phyloP scores from a whole-genome alignment of 116 monocot species.

The Cymodocea nodosa region DNA sequence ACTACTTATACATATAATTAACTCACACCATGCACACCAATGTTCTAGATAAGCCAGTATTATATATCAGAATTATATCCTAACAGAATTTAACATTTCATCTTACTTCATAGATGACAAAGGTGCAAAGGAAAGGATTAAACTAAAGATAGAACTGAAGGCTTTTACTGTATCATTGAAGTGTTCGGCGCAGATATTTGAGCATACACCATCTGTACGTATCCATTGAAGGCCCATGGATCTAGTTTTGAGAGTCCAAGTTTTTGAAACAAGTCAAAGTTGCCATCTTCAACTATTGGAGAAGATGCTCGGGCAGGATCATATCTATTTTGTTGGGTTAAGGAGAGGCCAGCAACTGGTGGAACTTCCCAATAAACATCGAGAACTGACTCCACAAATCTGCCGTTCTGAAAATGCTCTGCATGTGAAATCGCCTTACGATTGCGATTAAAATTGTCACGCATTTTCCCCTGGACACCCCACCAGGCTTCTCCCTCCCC shows the following conservation, averaged over 20 bases:
- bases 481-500: conserved; percentile 81
- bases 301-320: conserved; percentile 77
- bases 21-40: too few species aligned
- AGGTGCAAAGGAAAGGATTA: too few species aligned
- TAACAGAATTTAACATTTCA: too few species aligned
- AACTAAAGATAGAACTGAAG: too few species aligned
- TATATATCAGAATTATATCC: too few species aligned
- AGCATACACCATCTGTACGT: conserved; percentile 87
- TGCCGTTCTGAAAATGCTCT: conserved; percentile 90
- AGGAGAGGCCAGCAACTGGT: conserved; percentile 74
- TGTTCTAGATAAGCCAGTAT: too few species aligned
- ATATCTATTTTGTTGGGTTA: conserved; percentile 90
- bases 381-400: conserved; percentile 68
- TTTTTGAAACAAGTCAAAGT: conserved; percentile 54
- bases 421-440: conserved; percentile 51
- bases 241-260: conserved; percentile 60
- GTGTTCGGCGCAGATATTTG: conserved; percentile 36
- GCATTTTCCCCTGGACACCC: conserved; percentile 80
- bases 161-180: too few species aligned
- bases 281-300: conserved; percentile 80
- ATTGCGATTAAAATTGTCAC: conserved; percentile 85
- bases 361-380: conserved; percentile 94
- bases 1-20: too few species aligned
- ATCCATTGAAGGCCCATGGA: conserved; percentile 74
- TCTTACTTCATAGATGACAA: too few species aligned